Evolutionary conservation across 805 yeast genomes (phyloP), one percentile per base, ranked within the genome.

Genomic region (Jamesozyma piceae): DNA sequence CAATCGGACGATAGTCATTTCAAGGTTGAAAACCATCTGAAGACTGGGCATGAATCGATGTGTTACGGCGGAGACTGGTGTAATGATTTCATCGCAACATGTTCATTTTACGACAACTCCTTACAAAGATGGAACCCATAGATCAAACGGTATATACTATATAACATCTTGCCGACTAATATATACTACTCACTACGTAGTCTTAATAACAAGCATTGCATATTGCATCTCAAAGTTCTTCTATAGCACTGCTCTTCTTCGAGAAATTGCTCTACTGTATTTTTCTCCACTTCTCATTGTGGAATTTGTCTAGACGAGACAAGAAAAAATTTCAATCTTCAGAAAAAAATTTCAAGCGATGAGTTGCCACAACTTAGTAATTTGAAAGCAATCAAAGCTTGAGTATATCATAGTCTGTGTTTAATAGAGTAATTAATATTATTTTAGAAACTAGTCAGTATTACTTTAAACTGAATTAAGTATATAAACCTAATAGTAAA

Each of bases 1-100:
- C 55, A 62, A 5, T 63, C 64, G 42, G 55, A 60, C 2, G 65
- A 67, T 21, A 72, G 70, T 43, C 41, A 46, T 9, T 55, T 60
- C 38, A 37, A 42, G 27, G 53, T 49, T 5, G 38, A 32, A 5
- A 38, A 49, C 17, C 55, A 43, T 35, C 73, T 75, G 57, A 80
- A 80, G 54, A 71, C 72, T 11, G 83, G 82, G 26, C 97, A 90
- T 57, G 80, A 78, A 39, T 86, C 96, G 46, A 90, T 92, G 87
- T 89, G 90, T 43, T 90, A 90, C 55, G 98, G 97, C 0, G 96
- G 95, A 4, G 95, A 84, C 56, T 89, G 97, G 95, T 62, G 70
- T 13, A 54, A 56, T 2, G 68, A 68, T 4, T 76, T 70, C 5
- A 74, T 82, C 6, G 82, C 77, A 2, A 88, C 96, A 1, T 90